Base-by-base conservation (phyloP, 2,329 filamentous ascomycete genomes). In the Aspergillus unguis region DNA sequence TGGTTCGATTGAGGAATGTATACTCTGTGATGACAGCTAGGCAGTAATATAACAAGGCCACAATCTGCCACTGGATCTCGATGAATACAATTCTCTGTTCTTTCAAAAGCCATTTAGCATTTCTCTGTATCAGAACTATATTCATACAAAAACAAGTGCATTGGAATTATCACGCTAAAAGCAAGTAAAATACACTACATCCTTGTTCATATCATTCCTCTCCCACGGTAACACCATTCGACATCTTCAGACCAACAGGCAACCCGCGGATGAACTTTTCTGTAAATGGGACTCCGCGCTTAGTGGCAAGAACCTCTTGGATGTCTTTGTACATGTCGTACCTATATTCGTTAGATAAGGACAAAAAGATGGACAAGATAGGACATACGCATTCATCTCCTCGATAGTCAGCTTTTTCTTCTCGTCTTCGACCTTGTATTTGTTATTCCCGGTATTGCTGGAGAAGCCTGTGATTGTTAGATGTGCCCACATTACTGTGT, bases 341-440 rank as follows among this genome's bases (percentile, higher is more conserved):
- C 10, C 78, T 80, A 52, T 31, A 25, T 4, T 11, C 26, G 37
- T 36, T 25, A 29, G 27, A n/a, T 28, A 7, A 36, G 7, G 4
- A n/a, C 6, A 41, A 5, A 1, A 27, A n/a, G 17, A 33, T 40
- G 10, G 25, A 9, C 23, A 33, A 33, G 7, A 11, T 6, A 5
- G 28, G 23, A 75, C 79, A 72, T 71, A 82, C 74, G 75, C 74
- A 54, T 87, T 87, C 83, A 87, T 86, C 65, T 87, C 84, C 57
- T 86, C 83, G 45, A 87, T 86, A 0, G 85, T 87, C 31, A 87
- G 63, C 56, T 85, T 84, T 43, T 81, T 77, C 58, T 74, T 79
- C 59, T 83, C 77, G 47, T 86, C 79, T 56, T 81, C 78, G 0
- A 87, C 84, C 62, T 82, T 83, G 68, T 87, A 87, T 0, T 76